Evolutionary conservation across 2,329 filamentous ascomycete species (phyloP), one percentile per base, ranked within the genome.

Genomic region (Coniochaeta prunicola): DNA sequence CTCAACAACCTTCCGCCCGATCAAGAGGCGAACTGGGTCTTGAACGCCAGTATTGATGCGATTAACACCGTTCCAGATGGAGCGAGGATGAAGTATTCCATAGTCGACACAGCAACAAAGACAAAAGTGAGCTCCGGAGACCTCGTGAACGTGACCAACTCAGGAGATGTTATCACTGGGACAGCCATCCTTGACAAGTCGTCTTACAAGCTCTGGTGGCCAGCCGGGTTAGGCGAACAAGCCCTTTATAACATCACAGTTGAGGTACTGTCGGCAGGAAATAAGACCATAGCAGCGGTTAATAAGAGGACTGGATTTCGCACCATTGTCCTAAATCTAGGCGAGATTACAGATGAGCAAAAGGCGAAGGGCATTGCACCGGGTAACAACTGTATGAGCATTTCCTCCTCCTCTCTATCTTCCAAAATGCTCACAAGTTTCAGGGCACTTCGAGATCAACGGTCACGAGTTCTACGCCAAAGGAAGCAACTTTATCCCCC

Each of bases 391-490:
- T 58, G 56, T 55, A 21, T 40, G 55, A 28, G 9, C 7, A 24
- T 15, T n/a, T 28, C 50, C 50, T n/a, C 10, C 4, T 9, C n/a
- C 7, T 31, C 4, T 6, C 28, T 31, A 10, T 3, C 50, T 7
- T 24, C 17, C 24, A 19, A 54, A 24, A 34, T 19, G 21, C 60
- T 76, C 79, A n/a, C 76, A 6, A 24, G 4, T 26, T 42, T 4
- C 12, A 45, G 84, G 83, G 83, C 82, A 87, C 65, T 87, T 88
- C 62, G 83, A 87, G 66, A 76, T 88, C 60, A 88, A 88, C 60
- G 84, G 84, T 0, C 77, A 82, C 55, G 79, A 83, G 13, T 84
- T 88, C 63, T 88, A 85, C 63, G 83, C 82, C 2, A 86, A 86
- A 65, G 84, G 83, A 4, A 84, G 80, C 19, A 86, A 87, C 62